phyloP scores from a whole-genome alignment of 371 early-diverging fungal species.

The Mortierella sp. region DNA sequence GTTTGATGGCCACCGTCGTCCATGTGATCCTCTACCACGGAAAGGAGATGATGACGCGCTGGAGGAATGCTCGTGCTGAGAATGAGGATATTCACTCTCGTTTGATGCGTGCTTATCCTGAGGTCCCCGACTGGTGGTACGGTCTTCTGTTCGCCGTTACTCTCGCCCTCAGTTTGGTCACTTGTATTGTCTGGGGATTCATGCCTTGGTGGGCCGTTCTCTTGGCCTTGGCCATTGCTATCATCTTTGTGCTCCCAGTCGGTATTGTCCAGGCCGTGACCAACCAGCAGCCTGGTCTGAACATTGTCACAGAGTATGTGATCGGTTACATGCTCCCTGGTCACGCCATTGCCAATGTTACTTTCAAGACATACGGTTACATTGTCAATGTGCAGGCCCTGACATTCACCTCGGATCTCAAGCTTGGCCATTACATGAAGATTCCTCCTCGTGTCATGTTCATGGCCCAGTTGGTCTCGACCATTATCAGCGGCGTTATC shows the following conservation, averaged over 20 bases:
- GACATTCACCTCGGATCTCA: too few relatives aligned
- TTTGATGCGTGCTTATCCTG: slow-evolving; percentile 75
- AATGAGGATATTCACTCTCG: too few relatives aligned
- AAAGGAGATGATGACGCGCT: slow-evolving; percentile 64
- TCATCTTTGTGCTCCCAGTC: slow-evolving; percentile 62
- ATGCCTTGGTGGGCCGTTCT: slow-evolving; percentile 60
- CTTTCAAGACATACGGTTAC: slow-evolving; percentile 60
- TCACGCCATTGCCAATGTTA: slow-evolving; percentile 61
- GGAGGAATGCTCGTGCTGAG: slow-evolving; percentile 63
- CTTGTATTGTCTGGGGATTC: slow-evolving; percentile 57
- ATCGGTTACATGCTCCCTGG: too few relatives aligned
- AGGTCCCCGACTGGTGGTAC: too few relatives aligned
- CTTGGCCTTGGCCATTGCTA: slow-evolving; percentile 60
- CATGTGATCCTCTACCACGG: slow-evolving; percentile 73
- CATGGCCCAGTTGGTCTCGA: slow-evolving; percentile 67
- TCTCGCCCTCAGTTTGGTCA: slow-evolving; percentile 49
- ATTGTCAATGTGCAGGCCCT: too few relatives aligned
- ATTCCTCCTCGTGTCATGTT: slow-evolving; percentile 73
- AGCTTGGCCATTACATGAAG: too few relatives aligned
- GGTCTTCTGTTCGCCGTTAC: slow-evolving; percentile 56
- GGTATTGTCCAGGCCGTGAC: too few relatives aligned
- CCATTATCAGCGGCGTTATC: slow-evolving; percentile 66
- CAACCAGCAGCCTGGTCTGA: slow-evolving; percentile 57
- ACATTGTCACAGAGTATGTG: slow-evolving; percentile 62
- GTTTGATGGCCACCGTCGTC: slow-evolving; percentile 62